Evolutionary conservation across 176 grass and related monocot genomes (phyloP), one percentile per base, ranked within the genome.

Genomic region (Bromus sterilis): DNA sequence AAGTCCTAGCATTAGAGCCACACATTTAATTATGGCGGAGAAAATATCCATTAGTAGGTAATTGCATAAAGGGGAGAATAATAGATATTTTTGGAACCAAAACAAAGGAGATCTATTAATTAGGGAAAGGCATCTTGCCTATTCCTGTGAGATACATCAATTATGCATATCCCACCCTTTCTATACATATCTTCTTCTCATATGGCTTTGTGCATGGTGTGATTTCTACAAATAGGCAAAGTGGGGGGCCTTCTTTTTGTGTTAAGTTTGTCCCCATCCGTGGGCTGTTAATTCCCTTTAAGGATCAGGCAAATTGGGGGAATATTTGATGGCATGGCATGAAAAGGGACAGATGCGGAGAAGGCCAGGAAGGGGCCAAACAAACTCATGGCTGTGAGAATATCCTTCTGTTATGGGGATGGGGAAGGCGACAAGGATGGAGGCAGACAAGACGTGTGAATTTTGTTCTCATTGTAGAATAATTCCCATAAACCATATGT

Each of bases 401-500:
- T 93, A 91, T 82, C 87, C 71, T 93, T 96, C 94, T 93, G 88
- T 91, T 93, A 91, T 90, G 57, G 46, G 66, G 65, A 75, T 2
- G 42, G 46, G 72, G 69, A 89, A 93, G 74, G 78, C 66, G 85
- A 91, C 86, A 91, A 91, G 16, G 18, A 51, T 20, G 49, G 7
- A 87, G 75, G 86, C 74, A 80, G 80, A 83, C 82, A 84, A 96
- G 93, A 85, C 93, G 88, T 91, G 86, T 91, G 71, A 91, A 96
- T 74, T 68, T 91, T 79, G 80, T 76, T 86, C 86, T 85, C 85
- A 21, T 86, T 88, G 87, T 78, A 76, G 84, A 66, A 58, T 15
- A 76, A 58, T 91, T 91, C 70, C 55, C 1, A 44, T 55, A 25
- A 75, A 70, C 23, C 74, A 10, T 40, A 74, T 74, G 0, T 40